Percentiles rank a stretch among this genome's conserved stretches.
phyloP scores from a whole-genome alignment of 164 flowering plant species.

The Nymphaea thermarum region DNA sequence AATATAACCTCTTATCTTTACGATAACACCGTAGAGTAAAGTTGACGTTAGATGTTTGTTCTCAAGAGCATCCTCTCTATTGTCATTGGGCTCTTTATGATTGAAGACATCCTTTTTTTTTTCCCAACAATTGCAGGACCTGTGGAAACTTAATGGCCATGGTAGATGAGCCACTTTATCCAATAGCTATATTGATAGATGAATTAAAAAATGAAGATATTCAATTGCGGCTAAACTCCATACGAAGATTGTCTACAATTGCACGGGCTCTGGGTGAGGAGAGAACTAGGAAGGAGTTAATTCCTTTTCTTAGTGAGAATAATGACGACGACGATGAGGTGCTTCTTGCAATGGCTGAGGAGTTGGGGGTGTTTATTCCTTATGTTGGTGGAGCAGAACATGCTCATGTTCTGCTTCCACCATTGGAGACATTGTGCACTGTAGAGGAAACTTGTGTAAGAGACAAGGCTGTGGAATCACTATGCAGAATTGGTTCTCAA shows the following conservation, averaged over 20 bases:
- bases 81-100: neutral
- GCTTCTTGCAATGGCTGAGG: constrained; percentile 90
- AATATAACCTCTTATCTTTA: too few relatives aligned
- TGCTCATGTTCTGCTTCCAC: constrained; percentile 76
- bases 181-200: constrained; percentile 81
- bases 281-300: constrained; percentile 78
- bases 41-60: too few relatives aligned
- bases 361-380: constrained; percentile 84
- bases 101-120: neutral
- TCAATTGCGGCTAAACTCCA: constrained; percentile 78
- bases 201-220: constrained; percentile 93
- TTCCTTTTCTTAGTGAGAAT: constrained; percentile 84
- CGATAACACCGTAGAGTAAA: too few relatives aligned
- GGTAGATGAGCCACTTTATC: constrained; percentile 84
- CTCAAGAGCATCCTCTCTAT: neutral
- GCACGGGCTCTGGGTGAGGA: constrained; percentile 95
- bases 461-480: constrained; percentile 88
- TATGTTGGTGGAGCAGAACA: constrained; percentile 88
- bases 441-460: constrained; percentile 95
- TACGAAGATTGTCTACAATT: constrained; percentile 77
- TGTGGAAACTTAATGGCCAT: constrained; percentile 35
- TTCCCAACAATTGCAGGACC: constrained; percentile 3
- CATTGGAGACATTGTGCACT: constrained; percentile 76
- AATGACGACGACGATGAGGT: constrained; percentile 96
- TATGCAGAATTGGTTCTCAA: constrained; percentile 79